Evolutionary conservation across 192 early-diverging fungal genomes (phyloP), one percentile per base, ranked within the genome.

Genomic region (Gonapodya sp.): DNA sequence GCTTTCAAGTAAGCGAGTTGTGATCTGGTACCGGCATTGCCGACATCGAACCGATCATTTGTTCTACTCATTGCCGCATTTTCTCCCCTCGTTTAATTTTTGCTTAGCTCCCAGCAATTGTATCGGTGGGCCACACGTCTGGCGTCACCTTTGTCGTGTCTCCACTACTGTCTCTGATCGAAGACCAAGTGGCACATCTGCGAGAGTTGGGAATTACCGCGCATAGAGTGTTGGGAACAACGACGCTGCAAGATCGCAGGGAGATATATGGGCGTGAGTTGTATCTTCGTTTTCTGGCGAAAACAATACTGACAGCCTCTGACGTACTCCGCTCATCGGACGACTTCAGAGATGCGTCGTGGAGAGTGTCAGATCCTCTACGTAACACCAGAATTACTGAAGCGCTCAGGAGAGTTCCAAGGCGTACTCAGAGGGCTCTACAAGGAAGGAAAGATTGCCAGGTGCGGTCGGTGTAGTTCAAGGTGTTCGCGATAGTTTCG

Each of bases 101-200:
- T 14, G 1, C 32, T 80, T 77, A 96, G 86, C 87, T 98, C 2
- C 96, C 96, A 0, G 94, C 95, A 1, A 82, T 94, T 31, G 79
- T 95, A n/a, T 86, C 84, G 36, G 87, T 87, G 73, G 92, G 89
- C 80, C 79, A 73, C 1, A 94, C 92, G 16, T 82, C 84, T 34
- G 95, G 95, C 2, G 85, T 98, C 0, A 96, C 96, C 0, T 80
- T 97, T 34, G 96, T 99, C 0, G 89, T 99, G 1, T 97, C 96
- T 2, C 97, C 97, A 0, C 86, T 99, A 32, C 85, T 99, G 30
- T 96, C 96, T n/a, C 87, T 99, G 36, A 98, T 99, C 86, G 91
- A 95, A 80, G 97, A 99, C 83, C 97, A 99, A 85, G 94, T 97
- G 0, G 83, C 84, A 33, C 87, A 91, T n/a, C 87, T 99, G 46